Percentiles rank a stretch among this genome's conserved stretches.
phyloP scores from a whole-genome alignment of 495 filamentous ascomycete genomes.

The Podospora comata region DNA sequence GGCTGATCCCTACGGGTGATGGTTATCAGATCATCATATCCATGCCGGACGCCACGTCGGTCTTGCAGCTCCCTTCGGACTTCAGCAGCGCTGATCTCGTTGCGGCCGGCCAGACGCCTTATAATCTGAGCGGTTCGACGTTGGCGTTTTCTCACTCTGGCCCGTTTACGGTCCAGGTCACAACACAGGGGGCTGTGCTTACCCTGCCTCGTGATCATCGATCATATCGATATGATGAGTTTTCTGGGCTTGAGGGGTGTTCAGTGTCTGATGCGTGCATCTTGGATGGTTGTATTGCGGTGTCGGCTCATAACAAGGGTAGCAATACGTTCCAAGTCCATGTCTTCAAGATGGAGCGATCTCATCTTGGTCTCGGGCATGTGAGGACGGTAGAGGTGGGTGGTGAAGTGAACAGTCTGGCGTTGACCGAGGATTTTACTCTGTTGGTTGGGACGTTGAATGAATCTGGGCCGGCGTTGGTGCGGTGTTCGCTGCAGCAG shows the following conservation, averaged over 20 bases:
- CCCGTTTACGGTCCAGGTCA: constrained; percentile 53
- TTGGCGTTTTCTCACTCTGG: constrained; percentile 47
- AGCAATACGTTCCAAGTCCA: constrained; percentile 33
- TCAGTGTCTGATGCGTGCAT: constrained; percentile 37
- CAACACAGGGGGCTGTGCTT: constrained; percentile 47
- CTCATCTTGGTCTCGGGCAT: constrained; percentile 20
- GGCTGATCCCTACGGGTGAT: constrained; percentile 39
- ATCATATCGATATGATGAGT: constrained; percentile 26
- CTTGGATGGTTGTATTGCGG: constrained; percentile 29
- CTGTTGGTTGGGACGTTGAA: constrained; percentile 36
- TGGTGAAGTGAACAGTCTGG: constrained; percentile 44
- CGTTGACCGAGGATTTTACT: constrained; percentile 23
- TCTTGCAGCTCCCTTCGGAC: constrained; percentile 40
- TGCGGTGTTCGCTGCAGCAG: constrained; percentile 22
- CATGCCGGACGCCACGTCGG: constrained; percentile 43
- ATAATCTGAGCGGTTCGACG: constrained; percentile 52
- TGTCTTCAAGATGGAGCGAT: constrained; percentile 27
- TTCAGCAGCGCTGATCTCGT: constrained; percentile 33
- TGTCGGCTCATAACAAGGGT: constrained; percentile 33
- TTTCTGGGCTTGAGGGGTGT: constrained; percentile 20
- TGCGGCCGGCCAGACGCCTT: constrained; percentile 42
- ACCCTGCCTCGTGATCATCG: constrained; percentile 7
- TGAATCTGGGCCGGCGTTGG: constrained; percentile 28
- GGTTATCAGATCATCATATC: constrained; percentile 49
- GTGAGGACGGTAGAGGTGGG: constrained; percentile 27